These are phyloP conservation scores for Alternaria alternata DNA, from an alignment of 2,329 filamentous ascomycete species.

Conservation along the genomic window DNA sequence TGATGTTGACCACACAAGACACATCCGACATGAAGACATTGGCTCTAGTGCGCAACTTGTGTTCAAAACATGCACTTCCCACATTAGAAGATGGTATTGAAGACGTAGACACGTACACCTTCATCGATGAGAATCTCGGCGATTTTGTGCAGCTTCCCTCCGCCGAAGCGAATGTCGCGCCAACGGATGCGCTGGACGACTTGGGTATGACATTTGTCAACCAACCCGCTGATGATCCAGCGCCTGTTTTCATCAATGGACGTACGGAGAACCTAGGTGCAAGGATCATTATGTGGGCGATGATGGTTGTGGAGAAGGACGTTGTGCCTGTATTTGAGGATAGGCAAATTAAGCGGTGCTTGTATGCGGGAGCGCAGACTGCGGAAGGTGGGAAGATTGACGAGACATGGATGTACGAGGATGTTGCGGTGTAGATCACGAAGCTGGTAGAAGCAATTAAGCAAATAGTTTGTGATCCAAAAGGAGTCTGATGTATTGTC, in stretches of 20 bases:
- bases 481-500: not conserved
- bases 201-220: conserved; percentile 23
- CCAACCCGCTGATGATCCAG: not conserved
- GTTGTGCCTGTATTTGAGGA: conserved; percentile 18
- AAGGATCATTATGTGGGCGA: conserved; percentile 35
- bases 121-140: conserved; percentile 31
- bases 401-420: conserved; percentile 24
- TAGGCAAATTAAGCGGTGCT: conserved; percentile 9
- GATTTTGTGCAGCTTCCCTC: conserved; percentile 25
- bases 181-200: conserved; percentile 24
- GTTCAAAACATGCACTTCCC: conserved; percentile 25
- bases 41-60: conserved; percentile 18
- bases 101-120: conserved; percentile 32
- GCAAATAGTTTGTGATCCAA: not conserved
- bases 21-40: not conserved
- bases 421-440: not conserved
- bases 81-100: conserved; percentile 35
- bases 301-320: conserved; percentile 30
- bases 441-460: not conserved
- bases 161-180: not conserved
- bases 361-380: conserved; percentile 16
- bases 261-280: conserved; percentile 27
- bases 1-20: conserved; percentile 21
- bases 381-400: not conserved
- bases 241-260: conserved; percentile 16